phyloP scores from a whole-genome alignment of 805 yeast genomes.

The Cephaloascus albidus region DNA sequence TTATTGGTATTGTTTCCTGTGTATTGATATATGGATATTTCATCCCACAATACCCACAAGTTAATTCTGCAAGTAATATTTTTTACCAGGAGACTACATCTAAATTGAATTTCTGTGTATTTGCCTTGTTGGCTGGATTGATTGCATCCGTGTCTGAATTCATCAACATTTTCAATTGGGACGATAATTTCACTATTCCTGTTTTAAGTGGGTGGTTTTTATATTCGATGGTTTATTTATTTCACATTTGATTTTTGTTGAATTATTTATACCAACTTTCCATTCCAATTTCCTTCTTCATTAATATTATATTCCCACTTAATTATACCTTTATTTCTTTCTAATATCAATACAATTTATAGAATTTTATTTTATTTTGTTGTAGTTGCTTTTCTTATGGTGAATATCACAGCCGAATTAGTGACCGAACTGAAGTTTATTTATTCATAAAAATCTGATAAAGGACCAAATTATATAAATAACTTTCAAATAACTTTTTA shows the following conservation, averaged over 20 bases:
- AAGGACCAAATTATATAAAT: no score
- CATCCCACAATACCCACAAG: slow-evolving; percentile 50
- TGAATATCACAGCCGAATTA: no score
- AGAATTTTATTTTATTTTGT: no score
- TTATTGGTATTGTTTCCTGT: slow-evolving; percentile 60
- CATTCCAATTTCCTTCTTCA: no score
- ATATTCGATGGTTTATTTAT: slow-evolving; percentile 31
- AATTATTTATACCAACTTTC: no score
- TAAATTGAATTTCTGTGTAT: slow-evolving; percentile 36
- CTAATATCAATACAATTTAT: no score
- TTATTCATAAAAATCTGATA: no score
- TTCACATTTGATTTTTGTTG: not conserved
- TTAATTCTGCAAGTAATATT: slow-evolving; percentile 47
- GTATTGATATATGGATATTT: slow-evolving; percentile 64
- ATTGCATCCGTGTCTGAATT: slow-evolving; percentile 86
- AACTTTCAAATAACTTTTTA: no score
- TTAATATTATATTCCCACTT: no score
- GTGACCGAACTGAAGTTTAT: no score
- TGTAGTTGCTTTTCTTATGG: no score
- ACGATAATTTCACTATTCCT: slow-evolving; percentile 94
- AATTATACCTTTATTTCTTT: no score
- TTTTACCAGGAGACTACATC: slow-evolving; percentile 61
- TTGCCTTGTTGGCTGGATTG: slow-evolving; percentile 61
- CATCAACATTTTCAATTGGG: slow-evolving; percentile 65
- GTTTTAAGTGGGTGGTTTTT: slow-evolving; percentile 68